Evolutionary conservation across 495 filamentous ascomycete genomes (phyloP).

Genomic region (Paragyromitra xinjiangensis): DNA sequence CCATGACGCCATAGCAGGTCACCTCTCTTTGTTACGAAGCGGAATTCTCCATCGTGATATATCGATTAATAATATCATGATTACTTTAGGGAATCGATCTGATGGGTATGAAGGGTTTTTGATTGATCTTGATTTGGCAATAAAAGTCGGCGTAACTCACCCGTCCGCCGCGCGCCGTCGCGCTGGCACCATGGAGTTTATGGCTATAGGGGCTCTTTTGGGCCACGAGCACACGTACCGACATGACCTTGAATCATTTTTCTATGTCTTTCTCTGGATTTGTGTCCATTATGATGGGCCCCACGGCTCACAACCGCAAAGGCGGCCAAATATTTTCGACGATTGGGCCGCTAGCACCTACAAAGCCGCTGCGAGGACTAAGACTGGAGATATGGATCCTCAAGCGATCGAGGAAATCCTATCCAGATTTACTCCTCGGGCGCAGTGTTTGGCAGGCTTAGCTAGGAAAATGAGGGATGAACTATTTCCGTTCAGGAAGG

Average conservation of each 20-base stretch:
- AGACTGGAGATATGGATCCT: neutral
- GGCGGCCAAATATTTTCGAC: neutral
- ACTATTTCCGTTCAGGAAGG: neutral
- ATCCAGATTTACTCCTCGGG: neutral
- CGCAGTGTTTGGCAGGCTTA: neutral
- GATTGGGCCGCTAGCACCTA: neutral
- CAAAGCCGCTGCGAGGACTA: neutral
- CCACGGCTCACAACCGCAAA: neutral
- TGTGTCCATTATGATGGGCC: slow-evolving; percentile 13
- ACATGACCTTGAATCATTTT: slow-evolving; percentile 52
- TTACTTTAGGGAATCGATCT: neutral
- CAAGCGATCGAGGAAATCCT: neutral
- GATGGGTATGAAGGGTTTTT: slow-evolving; percentile 9
- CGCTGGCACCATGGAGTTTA: slow-evolving; percentile 40
- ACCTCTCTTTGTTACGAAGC: neutral
- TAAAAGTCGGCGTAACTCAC: neutral
- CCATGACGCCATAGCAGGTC: neutral
- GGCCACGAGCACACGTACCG: slow-evolving; percentile 41
- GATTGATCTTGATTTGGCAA: slow-evolving; percentile 23
- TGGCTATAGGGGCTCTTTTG: slow-evolving; percentile 50
- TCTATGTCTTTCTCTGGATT: slow-evolving; percentile 53
- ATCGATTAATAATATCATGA: slow-evolving; percentile 26
- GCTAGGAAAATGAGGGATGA: neutral
- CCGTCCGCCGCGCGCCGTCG: neutral
- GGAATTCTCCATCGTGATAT: slow-evolving; percentile 21